Percentiles rank a stretch among this genome's conserved stretches.
Evolutionary conservation across 2,329 filamentous ascomycete species (phyloP).

Genomic region (Fusarium temperatum): DNA sequence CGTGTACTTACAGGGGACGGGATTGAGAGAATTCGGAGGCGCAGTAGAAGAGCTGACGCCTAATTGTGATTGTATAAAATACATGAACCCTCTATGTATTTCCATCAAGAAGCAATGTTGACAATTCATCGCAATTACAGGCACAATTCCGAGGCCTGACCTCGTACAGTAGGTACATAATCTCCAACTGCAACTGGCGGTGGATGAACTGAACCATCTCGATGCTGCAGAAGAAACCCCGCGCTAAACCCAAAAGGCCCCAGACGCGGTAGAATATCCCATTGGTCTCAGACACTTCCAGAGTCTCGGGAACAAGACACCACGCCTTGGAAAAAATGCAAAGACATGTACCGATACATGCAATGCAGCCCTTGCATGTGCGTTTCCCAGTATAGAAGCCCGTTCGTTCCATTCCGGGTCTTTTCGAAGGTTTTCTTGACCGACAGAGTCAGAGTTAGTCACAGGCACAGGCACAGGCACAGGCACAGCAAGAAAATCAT

Average conservation of each 20-base stretch:
- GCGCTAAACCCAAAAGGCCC: slow-evolving; percentile 26
- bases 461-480: not conserved
- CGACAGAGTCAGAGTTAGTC: slow-evolving; percentile 7
- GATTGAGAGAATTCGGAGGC: slow-evolving; percentile 5
- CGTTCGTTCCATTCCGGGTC: not conserved
- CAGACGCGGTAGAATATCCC: slow-evolving; percentile 9
- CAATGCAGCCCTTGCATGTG: slow-evolving; percentile 1
- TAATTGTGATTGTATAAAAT: not conserved
- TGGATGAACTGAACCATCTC: slow-evolving; percentile 24
- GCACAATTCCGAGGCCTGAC: not conserved
- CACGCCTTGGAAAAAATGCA: not conserved
- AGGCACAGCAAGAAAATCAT: not conserved
- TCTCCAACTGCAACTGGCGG: slow-evolving; percentile 15
- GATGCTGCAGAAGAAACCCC: slow-evolving; percentile 10
- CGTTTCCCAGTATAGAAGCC: not conserved
- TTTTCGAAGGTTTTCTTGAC: slow-evolving; percentile 17
- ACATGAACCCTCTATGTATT: not conserved
- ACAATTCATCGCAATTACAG: not conserved
- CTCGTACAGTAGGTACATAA: not conserved
- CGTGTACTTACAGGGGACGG: not conserved
- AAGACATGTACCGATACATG: not conserved
- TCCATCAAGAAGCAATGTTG: not conserved
- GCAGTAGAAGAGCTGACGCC: slow-evolving; percentile 1
- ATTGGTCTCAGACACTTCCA: slow-evolving; percentile 23
- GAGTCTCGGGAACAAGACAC: slow-evolving; percentile 4